These are phyloP conservation scores for Maudiozyma serrabonitensis DNA, from an alignment of 805 yeast genomes.

Conservation along the genomic window DNA sequence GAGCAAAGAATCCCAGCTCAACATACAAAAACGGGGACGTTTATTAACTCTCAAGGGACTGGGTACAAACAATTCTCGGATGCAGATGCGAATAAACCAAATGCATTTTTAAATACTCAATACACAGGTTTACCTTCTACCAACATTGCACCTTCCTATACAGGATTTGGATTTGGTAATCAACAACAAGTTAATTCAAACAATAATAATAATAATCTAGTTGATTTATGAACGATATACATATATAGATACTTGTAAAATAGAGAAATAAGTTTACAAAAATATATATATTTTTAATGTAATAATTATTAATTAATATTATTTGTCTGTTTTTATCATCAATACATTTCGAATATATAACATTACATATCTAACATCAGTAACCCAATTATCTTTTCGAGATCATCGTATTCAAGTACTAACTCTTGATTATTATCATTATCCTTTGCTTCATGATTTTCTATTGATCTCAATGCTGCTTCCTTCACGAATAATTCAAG, in stretches of 20 bases:
- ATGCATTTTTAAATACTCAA: conserved; percentile 47
- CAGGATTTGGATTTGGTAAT: conserved; percentile 94
- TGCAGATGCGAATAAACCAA: conserved; percentile 15
- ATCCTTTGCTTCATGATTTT: conserved; percentile 12
- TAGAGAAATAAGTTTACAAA: background rate
- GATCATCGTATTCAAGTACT: conserved; percentile 14
- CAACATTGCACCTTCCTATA: conserved; percentile 64
- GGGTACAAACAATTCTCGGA: conserved; percentile 49
- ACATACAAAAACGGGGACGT: conserved; percentile 71
- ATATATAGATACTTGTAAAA: background rate
- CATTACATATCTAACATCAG: conserved; percentile 24
- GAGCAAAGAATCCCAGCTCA: conserved; percentile 77
- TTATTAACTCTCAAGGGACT: conserved; percentile 82
- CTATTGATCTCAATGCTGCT: conserved; percentile 22
- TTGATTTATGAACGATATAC: conserved; percentile 4
- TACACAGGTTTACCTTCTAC: conserved; percentile 64
- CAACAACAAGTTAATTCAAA: conserved; percentile 30
- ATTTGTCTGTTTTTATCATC: background rate
- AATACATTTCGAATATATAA: background rate
- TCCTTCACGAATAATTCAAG: conserved; percentile 24
- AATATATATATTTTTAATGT: background rate
- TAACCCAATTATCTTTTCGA: conserved; percentile 25
- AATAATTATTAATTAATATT: conserved; percentile 2
- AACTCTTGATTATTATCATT: conserved; percentile 2
- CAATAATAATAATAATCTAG: conserved; percentile 21